Percentiles rank a stretch among this genome's conserved stretches.
phyloP scores from a whole-genome alignment of 441 rosid genomes.

The Populus hybrid region DNA sequence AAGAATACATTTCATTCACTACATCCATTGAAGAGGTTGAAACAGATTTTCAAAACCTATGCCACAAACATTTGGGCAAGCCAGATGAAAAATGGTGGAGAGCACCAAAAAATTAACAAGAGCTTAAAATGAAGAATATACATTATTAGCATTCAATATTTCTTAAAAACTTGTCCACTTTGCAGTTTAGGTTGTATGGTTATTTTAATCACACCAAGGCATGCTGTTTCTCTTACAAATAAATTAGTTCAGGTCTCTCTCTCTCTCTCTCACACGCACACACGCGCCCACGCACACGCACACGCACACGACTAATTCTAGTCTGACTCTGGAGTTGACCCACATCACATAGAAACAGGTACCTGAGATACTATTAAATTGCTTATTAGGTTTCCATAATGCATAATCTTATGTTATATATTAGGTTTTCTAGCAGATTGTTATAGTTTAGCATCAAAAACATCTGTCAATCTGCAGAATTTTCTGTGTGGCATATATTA shows the following conservation, averaged over 20 bases:
- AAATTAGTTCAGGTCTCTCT: neutral
- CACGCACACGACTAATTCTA: neutral
- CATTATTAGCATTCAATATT: neutral
- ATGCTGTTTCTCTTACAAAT: neutral
- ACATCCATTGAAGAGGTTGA: neutral
- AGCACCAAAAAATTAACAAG: neutral
- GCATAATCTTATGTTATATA: no score
- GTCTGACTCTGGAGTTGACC: neutral
- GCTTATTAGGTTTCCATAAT: no score
- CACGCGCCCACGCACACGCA: neutral
- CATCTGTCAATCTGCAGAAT: no score
- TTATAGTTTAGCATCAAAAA: no score
- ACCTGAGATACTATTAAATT: neutral
- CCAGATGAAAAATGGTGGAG: neutral
- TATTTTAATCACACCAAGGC: neutral
- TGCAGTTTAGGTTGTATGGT: neutral
- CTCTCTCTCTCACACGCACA: accelerated
- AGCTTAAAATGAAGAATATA: neutral
- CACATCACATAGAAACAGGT: neutral
- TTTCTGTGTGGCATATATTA: neutral
- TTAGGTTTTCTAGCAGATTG: no score
- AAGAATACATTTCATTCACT: neutral
- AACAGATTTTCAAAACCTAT: neutral
- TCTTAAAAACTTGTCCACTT: neutral
- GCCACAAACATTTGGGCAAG: neutral